Evolutionary conservation across 805 yeast genomes (phyloP), one percentile per base, ranked within the genome.

Genomic region (Yarrowia sp.): DNA sequence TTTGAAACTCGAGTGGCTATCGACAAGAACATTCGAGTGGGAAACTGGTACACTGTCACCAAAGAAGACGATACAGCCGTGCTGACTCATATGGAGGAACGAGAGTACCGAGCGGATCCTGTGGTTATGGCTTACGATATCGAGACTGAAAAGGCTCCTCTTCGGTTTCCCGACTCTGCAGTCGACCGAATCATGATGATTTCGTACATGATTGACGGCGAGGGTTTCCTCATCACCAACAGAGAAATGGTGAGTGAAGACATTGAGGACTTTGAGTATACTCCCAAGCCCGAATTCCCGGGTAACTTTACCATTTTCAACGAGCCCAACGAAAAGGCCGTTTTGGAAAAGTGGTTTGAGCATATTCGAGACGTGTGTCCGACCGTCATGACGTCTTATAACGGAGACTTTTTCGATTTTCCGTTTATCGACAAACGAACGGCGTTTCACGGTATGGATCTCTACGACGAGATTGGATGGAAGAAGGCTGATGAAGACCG

Each of bases 381-480:
- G 1, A 93, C 98, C 0, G 96, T 95, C n/a, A 95, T 96, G 65
- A 96, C 97, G 1, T 95, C 99, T 0, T 95, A 90, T 72, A 95
- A 95, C 77, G 99, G 99, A 81, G 99, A 95, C 74, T 93, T 92
- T 73, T 95, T 95, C 77, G 99, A 95, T 80, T 95, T 99, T 98
- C 99, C 99, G 1, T 95, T 92, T 74, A 93, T 95, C 2, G 98
- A 92, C 69, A 87, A 89, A 13, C 81, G 99, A 73, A 87, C 98
- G 1, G 78, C 86, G 22, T 84, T 84, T 66, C 96, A 95, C 74
- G 97, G 90, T 14, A 74, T 95, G 68, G 87, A 89, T 73, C 88
- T 95, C 95, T 89, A 84, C 73, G 88, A 88, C 47, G 98, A 93
- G 74, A 93, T 93, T 71, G 99, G 99, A 1, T 95, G 95, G 75